A percentile compares a stretch with the other conserved stretches of the same genome.
Evolutionary conservation across 139 green algal genomes (phyloP).

Genomic region (Chlorella sp.): DNA sequence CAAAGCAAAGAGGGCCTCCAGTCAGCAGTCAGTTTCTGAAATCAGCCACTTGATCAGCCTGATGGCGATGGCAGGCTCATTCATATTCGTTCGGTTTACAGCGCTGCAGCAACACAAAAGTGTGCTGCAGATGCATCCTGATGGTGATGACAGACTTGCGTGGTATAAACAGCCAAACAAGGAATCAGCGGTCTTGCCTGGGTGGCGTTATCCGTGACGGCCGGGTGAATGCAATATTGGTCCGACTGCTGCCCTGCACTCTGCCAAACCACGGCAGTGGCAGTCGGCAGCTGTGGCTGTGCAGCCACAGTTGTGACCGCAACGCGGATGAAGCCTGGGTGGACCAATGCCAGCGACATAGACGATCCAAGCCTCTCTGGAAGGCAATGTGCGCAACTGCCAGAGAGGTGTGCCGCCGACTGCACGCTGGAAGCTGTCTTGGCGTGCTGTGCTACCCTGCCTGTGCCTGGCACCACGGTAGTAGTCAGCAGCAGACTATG

Average conservation of each 20-base stretch:
- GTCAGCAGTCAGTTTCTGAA: not conserved
- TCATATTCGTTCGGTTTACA: too few species aligned
- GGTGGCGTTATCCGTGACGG: slow-evolving; percentile 29
- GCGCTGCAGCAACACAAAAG: too few species aligned
- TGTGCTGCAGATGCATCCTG: too few species aligned
- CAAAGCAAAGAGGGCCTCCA: too few species aligned
- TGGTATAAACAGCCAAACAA: not conserved
- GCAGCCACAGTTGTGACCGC: not conserved
- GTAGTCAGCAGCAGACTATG: not conserved
- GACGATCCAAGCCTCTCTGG: too few species aligned
- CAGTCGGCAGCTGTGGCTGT: too few species aligned
- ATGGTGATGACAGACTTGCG: not conserved
- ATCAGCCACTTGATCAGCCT: too few species aligned
- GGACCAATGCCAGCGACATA: too few species aligned
- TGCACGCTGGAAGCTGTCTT: not conserved
- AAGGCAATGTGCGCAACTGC: too few species aligned
- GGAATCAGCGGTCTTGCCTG: slow-evolving; percentile 3
- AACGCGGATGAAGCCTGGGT: not conserved
- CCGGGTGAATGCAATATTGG: slow-evolving; percentile 35
- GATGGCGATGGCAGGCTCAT: too few species aligned
- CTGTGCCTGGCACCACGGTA: not conserved
- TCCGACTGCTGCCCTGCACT: not conserved
- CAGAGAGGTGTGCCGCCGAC: not conserved
- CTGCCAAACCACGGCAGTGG: not conserved
- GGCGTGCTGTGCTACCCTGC: not conserved